phyloP scores from a whole-genome alignment of 805 yeast species.

The Pichia membranifaciens region DNA sequence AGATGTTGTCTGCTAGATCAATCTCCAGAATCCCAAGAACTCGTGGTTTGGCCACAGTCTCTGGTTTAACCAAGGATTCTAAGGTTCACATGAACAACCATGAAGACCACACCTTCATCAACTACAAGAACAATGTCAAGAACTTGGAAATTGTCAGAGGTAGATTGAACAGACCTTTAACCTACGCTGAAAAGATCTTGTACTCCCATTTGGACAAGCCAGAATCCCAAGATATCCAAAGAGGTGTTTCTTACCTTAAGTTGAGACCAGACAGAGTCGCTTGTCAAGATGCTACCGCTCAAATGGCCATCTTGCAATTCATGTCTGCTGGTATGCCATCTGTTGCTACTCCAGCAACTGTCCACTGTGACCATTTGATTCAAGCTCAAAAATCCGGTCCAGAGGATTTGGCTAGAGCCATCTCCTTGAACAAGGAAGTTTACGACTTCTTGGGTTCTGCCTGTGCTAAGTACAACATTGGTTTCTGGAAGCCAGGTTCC shows the following conservation, averaged over 20 bases:
- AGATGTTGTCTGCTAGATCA: conserved; percentile 29
- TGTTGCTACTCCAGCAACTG: conserved; percentile 90
- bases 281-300: conserved; percentile 99
- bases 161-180: conserved; percentile 72
- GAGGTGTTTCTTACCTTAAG: conserved; percentile 89
- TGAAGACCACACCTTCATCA: conserved; percentile 79
- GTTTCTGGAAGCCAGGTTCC: conserved; percentile 99
- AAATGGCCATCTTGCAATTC: conserved; percentile 96
- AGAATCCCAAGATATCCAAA: conserved; percentile 61
- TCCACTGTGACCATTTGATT: conserved; percentile 97
- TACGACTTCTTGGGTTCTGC: conserved; percentile 91
- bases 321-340: conserved; percentile 91
- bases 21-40: conserved; percentile 26
- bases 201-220: conserved; percentile 91
- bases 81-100: conserved; percentile 49
- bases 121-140: conserved; percentile 87
- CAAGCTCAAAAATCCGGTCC: conserved; percentile 95
- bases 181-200: conserved; percentile 89
- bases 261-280: conserved; percentile 97
- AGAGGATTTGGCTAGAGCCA: conserved; percentile 72
- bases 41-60: conserved; percentile 50
- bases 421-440: conserved; percentile 86
- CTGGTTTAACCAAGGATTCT: conserved; percentile 46
- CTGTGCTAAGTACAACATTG: conserved; percentile 92
- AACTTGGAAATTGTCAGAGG: conserved; percentile 75